phyloP scores from a whole-genome alignment of 306 rosid species.

The Quercus variabilis region DNA sequence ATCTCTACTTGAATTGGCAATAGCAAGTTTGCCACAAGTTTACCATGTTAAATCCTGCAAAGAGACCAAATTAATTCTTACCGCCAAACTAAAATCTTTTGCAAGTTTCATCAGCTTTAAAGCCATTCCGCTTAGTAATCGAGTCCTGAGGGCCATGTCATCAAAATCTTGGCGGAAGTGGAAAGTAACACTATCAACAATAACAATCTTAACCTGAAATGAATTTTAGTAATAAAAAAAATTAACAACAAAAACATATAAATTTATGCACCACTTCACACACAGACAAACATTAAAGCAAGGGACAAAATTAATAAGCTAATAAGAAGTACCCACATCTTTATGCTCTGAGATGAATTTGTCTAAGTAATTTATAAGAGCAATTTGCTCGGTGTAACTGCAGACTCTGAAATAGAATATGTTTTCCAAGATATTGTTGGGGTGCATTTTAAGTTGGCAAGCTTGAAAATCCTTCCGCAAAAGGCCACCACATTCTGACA shows the following conservation, averaged over 20 bases:
- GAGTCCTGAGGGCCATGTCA: constrained; percentile 83
- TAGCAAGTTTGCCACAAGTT: neutral
- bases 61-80: constrained; percentile 43
- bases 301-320: neutral
- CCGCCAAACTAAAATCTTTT: constrained; percentile 58
- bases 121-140: constrained; percentile 84
- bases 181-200: constrained; percentile 89
- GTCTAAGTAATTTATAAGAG: constrained; percentile 76
- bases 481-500: constrained; percentile 51
- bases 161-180: constrained; percentile 95
- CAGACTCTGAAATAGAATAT: constrained; percentile 79
- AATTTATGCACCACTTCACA: neutral
- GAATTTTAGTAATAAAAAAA: neutral
- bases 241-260: neutral
- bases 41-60: neutral
- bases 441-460: constrained; percentile 46
- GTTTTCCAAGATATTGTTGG: constrained; percentile 65
- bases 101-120: constrained; percentile 87
- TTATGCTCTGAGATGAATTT: constrained; percentile 76
- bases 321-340: constrained; percentile 21
- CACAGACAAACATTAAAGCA: neutral
- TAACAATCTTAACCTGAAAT: constrained; percentile 72
- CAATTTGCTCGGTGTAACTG: constrained; percentile 91
- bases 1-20: neutral
- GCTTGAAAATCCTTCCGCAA: constrained; percentile 46